Base-by-base conservation (phyloP, 768 basidiomycete genomes). In the Russula vinacea region DNA sequence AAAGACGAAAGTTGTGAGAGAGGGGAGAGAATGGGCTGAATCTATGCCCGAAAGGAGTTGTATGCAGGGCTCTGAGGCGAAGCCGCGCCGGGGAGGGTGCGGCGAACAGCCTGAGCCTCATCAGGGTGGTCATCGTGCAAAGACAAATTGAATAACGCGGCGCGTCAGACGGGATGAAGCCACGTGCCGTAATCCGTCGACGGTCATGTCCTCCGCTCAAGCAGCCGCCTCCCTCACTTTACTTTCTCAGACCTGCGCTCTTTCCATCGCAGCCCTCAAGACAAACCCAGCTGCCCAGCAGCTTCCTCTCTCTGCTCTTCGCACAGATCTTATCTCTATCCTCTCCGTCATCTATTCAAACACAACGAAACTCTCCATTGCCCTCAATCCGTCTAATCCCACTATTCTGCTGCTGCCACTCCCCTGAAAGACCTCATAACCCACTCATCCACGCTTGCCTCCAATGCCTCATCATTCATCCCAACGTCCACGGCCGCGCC, bases 291-390 rank as follows among this genome's bases (percentile, higher is more conserved):
- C 45, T 62, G 64, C 70, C 49, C 26, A 58, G 56, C 65, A 67
- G 37, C 68, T 69, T 11, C 71, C 75, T 32, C 73, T 82, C 39
- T 29, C 73, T 6, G 71, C 80, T 60, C 67, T 90, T 52, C 80
- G 77, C 67, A 78, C 78, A 39, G 89, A 90, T 70, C 73, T 86
- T 19, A 62, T 84, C 24, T 80, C 84, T 2, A 74, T 89, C 40
- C 77, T 89, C 51, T 76, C 83, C 5, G 78, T 88, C 66, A 70
- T 89, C n/a, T 77, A 86, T 71, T 73, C 76, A 24, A 74, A 80
- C 35, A 75, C 81, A 5, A 89, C 87, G 22, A 89, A 86, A 70
- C 72, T 88, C 29, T 78, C 88, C 5, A 79, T 90, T 39, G 78
- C 81, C 1, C 78, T 88, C 56, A 88, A 86, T 49, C 84, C 87